Percentiles rank a stretch among this genome's conserved stretches.
phyloP scores from a whole-genome alignment of 2,329 filamentous ascomycete species.

The Cladophialophora carrionii region DNA sequence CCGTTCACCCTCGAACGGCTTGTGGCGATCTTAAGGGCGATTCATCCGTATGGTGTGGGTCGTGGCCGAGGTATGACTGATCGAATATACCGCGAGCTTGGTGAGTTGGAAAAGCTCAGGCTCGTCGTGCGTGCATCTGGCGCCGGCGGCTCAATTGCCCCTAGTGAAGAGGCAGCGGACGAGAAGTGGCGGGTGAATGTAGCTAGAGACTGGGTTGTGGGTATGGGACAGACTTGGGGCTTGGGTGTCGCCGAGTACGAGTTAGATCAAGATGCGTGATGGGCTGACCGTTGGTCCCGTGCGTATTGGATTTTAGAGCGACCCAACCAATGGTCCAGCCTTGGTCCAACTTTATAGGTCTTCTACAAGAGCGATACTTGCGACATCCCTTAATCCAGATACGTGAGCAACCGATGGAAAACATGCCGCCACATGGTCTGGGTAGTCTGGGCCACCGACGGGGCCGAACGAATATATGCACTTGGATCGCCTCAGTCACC shows the following conservation, averaged over 20 bases:
- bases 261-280: constrained; percentile 37
- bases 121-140: constrained; percentile 50
- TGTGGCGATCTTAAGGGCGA: constrained; percentile 53
- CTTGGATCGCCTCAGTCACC: too few relatives aligned
- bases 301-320: too few relatives aligned
- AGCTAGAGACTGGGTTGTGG: constrained; percentile 52
- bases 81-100: constrained; percentile 51
- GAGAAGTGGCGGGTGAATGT: constrained; percentile 56
- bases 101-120: constrained; percentile 52
- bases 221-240: constrained; percentile 46
- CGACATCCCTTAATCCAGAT: too few relatives aligned
- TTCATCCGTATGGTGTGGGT: constrained; percentile 50
- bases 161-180: constrained; percentile 45
- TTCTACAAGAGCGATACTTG: too few relatives aligned
- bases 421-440: too few relatives aligned
- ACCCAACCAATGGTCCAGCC: background rate
- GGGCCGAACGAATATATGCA: too few relatives aligned
- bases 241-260: constrained; percentile 53
- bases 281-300: background rate
- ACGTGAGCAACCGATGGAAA: too few relatives aligned
- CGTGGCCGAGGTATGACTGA: constrained; percentile 47
- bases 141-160: constrained; percentile 37
- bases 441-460: too few relatives aligned
- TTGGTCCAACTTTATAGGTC: background rate
- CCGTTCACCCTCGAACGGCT: constrained; percentile 53